A percentile compares a stretch with the other conserved stretches of the same genome.
Conservation (phyloP, 768 basidiomycete genomes). For the Boletus huronensis region DNA sequence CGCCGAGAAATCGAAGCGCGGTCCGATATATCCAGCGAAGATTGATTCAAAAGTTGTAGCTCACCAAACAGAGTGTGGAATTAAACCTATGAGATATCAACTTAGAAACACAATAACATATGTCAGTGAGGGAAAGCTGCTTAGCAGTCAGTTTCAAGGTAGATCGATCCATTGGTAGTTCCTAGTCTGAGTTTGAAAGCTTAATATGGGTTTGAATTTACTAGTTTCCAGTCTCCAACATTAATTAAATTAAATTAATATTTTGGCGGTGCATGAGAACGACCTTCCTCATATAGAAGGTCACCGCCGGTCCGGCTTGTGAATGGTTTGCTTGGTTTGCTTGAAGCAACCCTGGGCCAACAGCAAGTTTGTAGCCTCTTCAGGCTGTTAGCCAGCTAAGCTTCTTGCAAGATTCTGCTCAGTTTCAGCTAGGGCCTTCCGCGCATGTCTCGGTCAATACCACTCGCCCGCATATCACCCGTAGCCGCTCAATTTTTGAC, state of each 20-base stretch:
- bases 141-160: too few species aligned
- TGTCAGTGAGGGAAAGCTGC: too few species aligned
- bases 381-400: background rate
- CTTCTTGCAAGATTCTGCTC: background rate
- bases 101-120: background rate
- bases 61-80: background rate
- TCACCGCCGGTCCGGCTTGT: background rate
- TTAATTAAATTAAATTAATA: too few species aligned
- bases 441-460: slow-evolving; percentile 32
- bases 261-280: background rate
- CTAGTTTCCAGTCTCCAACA: too few species aligned
- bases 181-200: too few species aligned
- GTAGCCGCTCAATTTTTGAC: slow-evolving; percentile 39
- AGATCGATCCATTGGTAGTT: too few species aligned
- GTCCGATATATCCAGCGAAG: background rate
- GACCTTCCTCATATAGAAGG: background rate
- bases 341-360: too few species aligned
- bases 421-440: background rate
- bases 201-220: too few species aligned
- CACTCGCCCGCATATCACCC: slow-evolving; percentile 24
- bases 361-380: background rate
- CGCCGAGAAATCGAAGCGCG: background rate
- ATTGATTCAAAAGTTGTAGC: background rate
- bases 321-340: too few species aligned
- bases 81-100: background rate